Base-by-base conservation (phyloP, 2,329 filamentous ascomycete genomes). In the Colletotrichum simmondsii region DNA sequence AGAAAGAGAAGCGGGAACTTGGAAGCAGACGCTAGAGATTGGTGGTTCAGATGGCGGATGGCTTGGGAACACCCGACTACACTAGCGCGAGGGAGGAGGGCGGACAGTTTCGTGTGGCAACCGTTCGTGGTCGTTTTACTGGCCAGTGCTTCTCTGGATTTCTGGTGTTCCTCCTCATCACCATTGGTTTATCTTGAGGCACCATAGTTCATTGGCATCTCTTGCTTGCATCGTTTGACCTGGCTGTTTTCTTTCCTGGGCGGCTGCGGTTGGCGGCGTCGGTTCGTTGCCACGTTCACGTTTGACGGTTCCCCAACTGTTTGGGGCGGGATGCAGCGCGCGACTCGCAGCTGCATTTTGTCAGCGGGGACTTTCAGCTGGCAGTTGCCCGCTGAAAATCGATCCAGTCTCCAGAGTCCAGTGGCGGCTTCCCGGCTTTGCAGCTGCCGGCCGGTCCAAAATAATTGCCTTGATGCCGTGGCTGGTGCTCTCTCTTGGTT, bases 21-120 rank as follows among this genome's bases (percentile, higher is more conserved):
- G 32, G 32, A 53, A 53, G 30, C 46, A 30, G 19, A 16, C 54
- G 14, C 30, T n/a, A 26, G 28, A 37, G 28, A 16, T 28, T 60
- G 32, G 57, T 60, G 24, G 28, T 26, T 26, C 42, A 52, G 37
- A 28, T 19, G 53, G 28, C 30, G 19, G 49, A 52, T 28, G 22
- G 56, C 42, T 49, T 49, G 7, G 42, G 42, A 49, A 28, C 53
- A 37, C 37, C 37, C 14, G 37, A 42, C 37, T 37, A 32, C 53
- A 37, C 61, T 60, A 65, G 67, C 60, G 61, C 65, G 32, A 42
- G 26, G 37, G 24, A 26, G 42, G 42, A 22, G 42, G 42, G 67
- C 37, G 35, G 37, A 22, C 60, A 57, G 66, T 71, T 73, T 71
- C 71, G 71, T 73, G 67, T 73, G 66, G 54, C 67, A 56, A 28